Evolutionary conservation across 352 stramenopile species (phyloP).

Genomic region (Phytophthora pini): DNA sequence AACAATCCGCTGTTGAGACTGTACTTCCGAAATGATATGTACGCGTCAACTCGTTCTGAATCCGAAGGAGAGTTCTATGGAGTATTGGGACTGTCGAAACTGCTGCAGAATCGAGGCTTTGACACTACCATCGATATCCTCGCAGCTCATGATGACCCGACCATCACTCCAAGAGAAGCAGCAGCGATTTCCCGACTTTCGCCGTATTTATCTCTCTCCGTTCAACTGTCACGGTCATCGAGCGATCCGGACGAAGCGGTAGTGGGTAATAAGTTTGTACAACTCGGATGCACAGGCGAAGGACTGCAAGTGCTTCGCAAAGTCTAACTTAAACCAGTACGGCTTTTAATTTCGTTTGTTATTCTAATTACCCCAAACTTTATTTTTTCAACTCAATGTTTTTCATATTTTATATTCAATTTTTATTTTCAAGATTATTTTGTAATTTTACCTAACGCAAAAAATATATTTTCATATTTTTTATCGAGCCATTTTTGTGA

Average conservation of each 20-base stretch:
- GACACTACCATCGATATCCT: constrained; percentile 63
- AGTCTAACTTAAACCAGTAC: constrained; percentile 19
- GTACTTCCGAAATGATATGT: constrained; percentile 76
- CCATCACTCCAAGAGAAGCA: constrained; percentile 66
- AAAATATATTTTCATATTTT: too few species aligned
- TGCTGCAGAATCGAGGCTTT: constrained; percentile 43
- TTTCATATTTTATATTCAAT: too few species aligned
- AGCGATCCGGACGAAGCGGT: constrained; percentile 49
- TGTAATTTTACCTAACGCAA: too few species aligned
- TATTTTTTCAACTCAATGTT: too few species aligned
- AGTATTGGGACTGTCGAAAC: constrained; percentile 40
- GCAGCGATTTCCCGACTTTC: constrained; percentile 39
- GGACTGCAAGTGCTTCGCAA: constrained; percentile 70
- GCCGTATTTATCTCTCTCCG: constrained; percentile 61
- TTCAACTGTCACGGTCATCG: constrained; percentile 47
- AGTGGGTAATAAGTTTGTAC: constrained; percentile 47
- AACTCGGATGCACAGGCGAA: constrained; percentile 50
- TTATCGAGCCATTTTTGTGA: constrained; percentile 8
- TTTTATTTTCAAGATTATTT: too few species aligned
- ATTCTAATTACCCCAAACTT: too few species aligned
- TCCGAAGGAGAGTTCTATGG: constrained; percentile 56
- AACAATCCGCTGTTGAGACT: constrained; percentile 43
- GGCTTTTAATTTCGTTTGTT: too few species aligned
- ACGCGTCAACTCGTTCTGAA: constrained; percentile 60
- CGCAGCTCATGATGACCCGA: constrained; percentile 27